Conservation (phyloP, 2,329 filamentous ascomycete species). For the Fusarium piperis region DNA sequence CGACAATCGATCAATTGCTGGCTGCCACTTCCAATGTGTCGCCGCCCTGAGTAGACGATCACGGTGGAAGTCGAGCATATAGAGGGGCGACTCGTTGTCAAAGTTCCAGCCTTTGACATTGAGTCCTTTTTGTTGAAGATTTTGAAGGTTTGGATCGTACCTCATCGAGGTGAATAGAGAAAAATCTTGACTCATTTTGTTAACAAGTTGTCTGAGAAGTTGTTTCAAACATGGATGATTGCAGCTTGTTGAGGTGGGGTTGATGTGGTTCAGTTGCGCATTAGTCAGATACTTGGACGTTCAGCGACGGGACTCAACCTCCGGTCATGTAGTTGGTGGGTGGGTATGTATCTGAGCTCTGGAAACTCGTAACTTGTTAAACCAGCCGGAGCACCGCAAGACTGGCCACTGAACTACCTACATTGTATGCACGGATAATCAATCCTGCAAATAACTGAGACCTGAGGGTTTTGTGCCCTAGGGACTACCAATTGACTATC, state of each 20-base stretch:
- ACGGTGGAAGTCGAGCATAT: constrained; percentile 82
- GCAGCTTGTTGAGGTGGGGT: not conserved
- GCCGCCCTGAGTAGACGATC: constrained; percentile 78
- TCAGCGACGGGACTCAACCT: not conserved
- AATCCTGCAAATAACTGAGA: not conserved
- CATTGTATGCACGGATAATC: not conserved
- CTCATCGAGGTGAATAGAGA: constrained; percentile 76
- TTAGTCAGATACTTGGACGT: not conserved
- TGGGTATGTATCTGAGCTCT: not conserved
- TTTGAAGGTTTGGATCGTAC: constrained; percentile 69
- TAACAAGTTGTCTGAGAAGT: not conserved
- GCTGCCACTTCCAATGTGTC: constrained; percentile 63
- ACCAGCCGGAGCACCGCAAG: not conserved
- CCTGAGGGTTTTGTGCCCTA: not conserved
- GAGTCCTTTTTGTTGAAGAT: constrained; percentile 51
- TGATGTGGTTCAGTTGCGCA: not conserved
- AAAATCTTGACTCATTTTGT: constrained; percentile 58
- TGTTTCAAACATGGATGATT: not conserved
- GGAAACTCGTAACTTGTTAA: not conserved
- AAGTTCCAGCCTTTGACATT: constrained; percentile 63
- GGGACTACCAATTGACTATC: not conserved
- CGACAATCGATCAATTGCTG: constrained; percentile 55
- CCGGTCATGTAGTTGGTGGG: not conserved
- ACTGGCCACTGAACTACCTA: not conserved
- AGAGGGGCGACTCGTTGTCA: constrained; percentile 68